Evolutionary conservation across 2,329 filamentous ascomycete genomes (phyloP), one percentile per base, ranked within the genome.

Genomic region (Trichoderma sp.): DNA sequence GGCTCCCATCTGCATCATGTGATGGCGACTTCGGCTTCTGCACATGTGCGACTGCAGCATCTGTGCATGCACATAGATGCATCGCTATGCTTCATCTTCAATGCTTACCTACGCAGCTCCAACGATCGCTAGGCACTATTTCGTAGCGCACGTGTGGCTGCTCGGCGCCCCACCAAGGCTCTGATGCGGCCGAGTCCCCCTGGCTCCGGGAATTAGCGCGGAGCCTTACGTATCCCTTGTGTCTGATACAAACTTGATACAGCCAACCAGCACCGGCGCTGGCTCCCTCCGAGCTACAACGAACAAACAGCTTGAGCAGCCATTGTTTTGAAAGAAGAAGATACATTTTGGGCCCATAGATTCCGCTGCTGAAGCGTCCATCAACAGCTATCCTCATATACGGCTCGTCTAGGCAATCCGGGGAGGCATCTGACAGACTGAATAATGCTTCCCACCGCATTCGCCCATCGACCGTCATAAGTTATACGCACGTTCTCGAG

Each of bases 161-260:
- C 51, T 49, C 34, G 49, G 52, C 56, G 66, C 66, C 66, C 66
- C 66, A 63, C 66, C 39, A 28, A 39, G 59, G 37, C 54, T 56
- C 59, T 68, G 37, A 49, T 64, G 46, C 60, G 56, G 51, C 66
- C 30, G 46, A 60, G 46, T 34, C 66, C 66, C 66, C 55, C 56
- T 68, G 39, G 66, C 66, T 49, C 24, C 18, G 55, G 46, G 24
- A 24, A 14, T 55, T 68, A 55, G 66, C 66, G 66, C 58, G 56
- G 39, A 34, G 58, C 66, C 59, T 68, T 68, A 68, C 66, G 66
- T 63, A 68, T 68, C 55, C 66, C 66, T 68, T 68, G 58, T 56
- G 39, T 37, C 56, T 66, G 64, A 24, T 46, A 52, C 51, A 54
- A 13, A 54, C 51, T 46, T 43, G 61, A 66, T 56, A 32, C 52